A percentile compares a stretch with the other conserved stretches of the same genome.
phyloP scores from a whole-genome alignment of 306 rosid genomes.

The Prunus davidiana region DNA sequence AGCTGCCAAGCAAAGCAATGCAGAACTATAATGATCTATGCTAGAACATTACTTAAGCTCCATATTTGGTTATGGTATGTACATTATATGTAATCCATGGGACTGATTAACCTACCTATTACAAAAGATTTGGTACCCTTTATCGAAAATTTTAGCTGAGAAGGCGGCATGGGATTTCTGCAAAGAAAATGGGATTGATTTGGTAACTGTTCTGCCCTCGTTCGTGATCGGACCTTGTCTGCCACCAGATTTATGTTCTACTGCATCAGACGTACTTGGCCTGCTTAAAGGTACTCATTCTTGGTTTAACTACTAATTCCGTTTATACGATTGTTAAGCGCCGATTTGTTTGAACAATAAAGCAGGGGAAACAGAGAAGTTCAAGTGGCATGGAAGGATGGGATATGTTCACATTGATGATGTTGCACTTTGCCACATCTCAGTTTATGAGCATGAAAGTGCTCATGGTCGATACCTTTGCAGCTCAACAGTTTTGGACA shows the following conservation, averaged over 20 bases:
- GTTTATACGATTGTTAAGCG: not conserved
- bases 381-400: constrained; percentile 73
- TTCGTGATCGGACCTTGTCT: constrained; percentile 70
- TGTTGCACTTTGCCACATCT: constrained; percentile 65
- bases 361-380: constrained; percentile 65
- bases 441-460: constrained; percentile 49
- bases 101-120: not conserved
- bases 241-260: constrained; percentile 67
- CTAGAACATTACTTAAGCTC: not conserved
- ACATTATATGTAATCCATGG: not conserved
- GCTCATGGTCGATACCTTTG: constrained; percentile 69
- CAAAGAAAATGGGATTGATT: constrained; percentile 54
- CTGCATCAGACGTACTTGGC: constrained; percentile 79
- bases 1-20: not conserved
- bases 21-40: not conserved
- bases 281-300: constrained; percentile 55
- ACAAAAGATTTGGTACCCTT: constrained; percentile 66
- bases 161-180: constrained; percentile 85
- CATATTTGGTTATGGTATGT: not conserved
- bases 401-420: constrained; percentile 87
- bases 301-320: not conserved
- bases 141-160: constrained; percentile 79
- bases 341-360: not conserved
- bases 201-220: constrained; percentile 66
- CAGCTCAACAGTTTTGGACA: constrained; percentile 52